Evolutionary conservation across 139 green algal genomes (phyloP).

Genomic region (Tetradesmus lagerheimii): DNA sequence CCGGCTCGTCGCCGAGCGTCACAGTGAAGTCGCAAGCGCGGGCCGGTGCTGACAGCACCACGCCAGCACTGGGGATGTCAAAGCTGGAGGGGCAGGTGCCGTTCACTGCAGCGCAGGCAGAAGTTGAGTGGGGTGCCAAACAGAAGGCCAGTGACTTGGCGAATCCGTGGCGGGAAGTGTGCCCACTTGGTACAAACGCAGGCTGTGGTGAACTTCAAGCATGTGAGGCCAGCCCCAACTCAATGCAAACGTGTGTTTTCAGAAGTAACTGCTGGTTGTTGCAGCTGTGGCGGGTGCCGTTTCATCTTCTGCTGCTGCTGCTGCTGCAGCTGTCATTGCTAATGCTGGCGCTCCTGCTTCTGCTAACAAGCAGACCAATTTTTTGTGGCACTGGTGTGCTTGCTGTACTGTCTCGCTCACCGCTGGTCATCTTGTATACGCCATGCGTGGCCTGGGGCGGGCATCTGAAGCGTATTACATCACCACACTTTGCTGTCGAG

Average conservation of each 20-base stretch:
- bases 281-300: background rate
- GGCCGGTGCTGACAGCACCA: constrained; percentile 15
- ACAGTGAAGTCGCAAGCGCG: constrained; percentile 30
- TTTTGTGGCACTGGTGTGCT: background rate
- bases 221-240: too few species aligned
- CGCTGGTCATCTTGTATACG: constrained; percentile 25
- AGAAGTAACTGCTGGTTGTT: too few species aligned
- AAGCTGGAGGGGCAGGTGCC: constrained; percentile 35
- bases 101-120: background rate
- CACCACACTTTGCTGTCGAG: constrained; percentile 45
- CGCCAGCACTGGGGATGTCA: constrained; percentile 1
- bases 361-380: background rate
- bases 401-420: constrained; percentile 2
- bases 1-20: constrained; percentile 17
- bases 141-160: background rate
- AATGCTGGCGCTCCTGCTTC: background rate
- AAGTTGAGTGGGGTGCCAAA: too few species aligned
- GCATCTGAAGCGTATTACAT: constrained; percentile 29
- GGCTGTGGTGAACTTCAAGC: background rate
- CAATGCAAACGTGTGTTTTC: too few species aligned
- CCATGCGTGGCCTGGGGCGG: constrained; percentile 13
- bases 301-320: background rate
- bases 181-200: too few species aligned
- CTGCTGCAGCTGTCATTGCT: background rate
- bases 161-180: background rate